Evolutionary conservation across 1,139 yeast genomes (phyloP), one percentile per base, ranked within the genome.

Genomic region (Candida sojae): DNA sequence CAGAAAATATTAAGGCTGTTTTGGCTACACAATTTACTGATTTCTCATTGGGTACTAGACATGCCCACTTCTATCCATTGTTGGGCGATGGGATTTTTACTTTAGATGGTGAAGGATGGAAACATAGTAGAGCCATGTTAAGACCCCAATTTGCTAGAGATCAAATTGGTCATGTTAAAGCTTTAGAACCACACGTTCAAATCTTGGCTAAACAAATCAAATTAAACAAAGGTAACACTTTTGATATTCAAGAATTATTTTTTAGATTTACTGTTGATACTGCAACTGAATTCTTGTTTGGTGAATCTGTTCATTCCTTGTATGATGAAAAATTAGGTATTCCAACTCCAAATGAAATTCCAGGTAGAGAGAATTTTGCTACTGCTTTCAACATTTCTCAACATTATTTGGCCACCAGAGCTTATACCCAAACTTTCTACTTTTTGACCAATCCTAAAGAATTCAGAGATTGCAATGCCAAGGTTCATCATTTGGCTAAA

Each of bases 71-170:
- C 54, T 49, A 53, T 42, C 77, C 82, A 11, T 62, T 79, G 39
- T 64, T 81, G 46, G 86, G 86, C 2, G 77, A 79, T 53, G 86
- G 86, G 17, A 79, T 82, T 48, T 82, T 82, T 66, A 80, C 85
- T 3, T 69, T 79, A 44, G 82, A 79, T 48, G 83, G 83, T n/a
- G 74, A 68, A 28, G 81, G 79, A 9, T 82, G 86, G 86, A 77
- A 79, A 56, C 78, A 75, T 55, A 75, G 83, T 17, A 66, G 86
- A 46, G 76, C 79, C 11, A 67, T 81, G 73, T 70, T 81, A 57
- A 70, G 84, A 48, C 83, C 83, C 1, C 83, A 79, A 60, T 80
- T 80, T 61, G 71, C 77, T 17, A 68, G 82, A 49, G 81, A 79
- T 54, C 80, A 76, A 55, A 72, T 81, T 43, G 69, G 76, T n/a